Base-by-base conservation (phyloP, 176 grass and related monocot species). In the bread wheat (Triticum aestivum) region DNA sequence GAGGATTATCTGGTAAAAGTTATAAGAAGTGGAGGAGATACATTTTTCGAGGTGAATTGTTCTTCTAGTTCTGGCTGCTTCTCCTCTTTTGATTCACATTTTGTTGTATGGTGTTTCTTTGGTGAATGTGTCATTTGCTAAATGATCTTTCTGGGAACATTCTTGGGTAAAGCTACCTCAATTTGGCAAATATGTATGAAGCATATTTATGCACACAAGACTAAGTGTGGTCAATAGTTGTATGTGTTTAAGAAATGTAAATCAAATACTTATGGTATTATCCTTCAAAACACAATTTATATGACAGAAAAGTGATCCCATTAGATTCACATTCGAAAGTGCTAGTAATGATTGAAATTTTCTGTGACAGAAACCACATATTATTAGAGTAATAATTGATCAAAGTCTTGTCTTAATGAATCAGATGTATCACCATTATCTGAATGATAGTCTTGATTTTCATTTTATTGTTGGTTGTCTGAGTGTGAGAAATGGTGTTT, bases 1-100 rank as follows among this genome's bases (percentile, higher is more conserved):
- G 91, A 89, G 63, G 91, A 88, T 44, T 98, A 95, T 77, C 77
- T 94, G 63, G 75, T 98, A 82, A 93, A 98, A 80, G 90, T 98
- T 73, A 95, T 98, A 90, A 92, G 73, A 75, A 82, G 89, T 10
- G 34, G 83, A 78, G 84, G 80, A 29, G 64, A 70, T 62, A 88
- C 86, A 83, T 95, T 98, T 86, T 80, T 85, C 69, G 91, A 95
- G 96, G 96, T 98, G 87, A 80, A 80, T 85, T 64, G 3, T 38
- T 65, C 65, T 64, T 83, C 65, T 86, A 49, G 32, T 69, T 82
- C 29, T 63, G 29, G 34, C 49, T 37, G 21, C 54, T 20, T 54
- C 61, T 81, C 75, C 27, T 81, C 23, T 78, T 65, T 66, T 21
- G 15, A 56, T 72, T 56, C 79, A 65, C 54, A 68, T 67, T 75